Evolutionary conservation across 257 asterid genomes (phyloP).

Genomic region (Cinchona pubescens): DNA sequence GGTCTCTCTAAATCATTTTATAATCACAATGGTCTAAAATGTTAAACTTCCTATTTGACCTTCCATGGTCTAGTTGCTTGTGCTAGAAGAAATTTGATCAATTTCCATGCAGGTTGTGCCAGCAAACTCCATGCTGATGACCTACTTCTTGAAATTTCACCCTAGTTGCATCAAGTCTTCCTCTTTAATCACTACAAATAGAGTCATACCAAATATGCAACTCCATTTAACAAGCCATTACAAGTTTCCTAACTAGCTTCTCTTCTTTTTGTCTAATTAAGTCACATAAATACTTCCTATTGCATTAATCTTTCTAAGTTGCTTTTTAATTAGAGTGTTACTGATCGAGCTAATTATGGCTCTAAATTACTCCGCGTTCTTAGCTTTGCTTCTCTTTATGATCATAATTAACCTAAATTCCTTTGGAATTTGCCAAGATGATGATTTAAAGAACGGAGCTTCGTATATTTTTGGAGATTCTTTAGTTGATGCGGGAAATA

Average conservation of each 20-base stretch:
- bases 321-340: background rate
- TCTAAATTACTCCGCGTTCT: constrained; percentile 15
- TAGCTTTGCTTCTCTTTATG: constrained; percentile 30
- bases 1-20: background rate
- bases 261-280: background rate
- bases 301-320: background rate
- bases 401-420: constrained; percentile 13
- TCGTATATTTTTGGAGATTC: constrained; percentile 85
- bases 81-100: constrained; percentile 27
- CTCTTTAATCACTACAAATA: background rate
- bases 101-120: constrained; percentile 49
- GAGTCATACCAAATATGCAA: constrained; percentile 60
- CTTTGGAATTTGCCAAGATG: constrained; percentile 36
- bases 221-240: constrained; percentile 24
- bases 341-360: constrained; percentile 29
- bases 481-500: constrained; percentile 92
- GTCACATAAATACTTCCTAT: constrained; percentile 22
- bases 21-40: background rate
- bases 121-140: constrained; percentile 39
- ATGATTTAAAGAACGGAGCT: constrained; percentile 51
- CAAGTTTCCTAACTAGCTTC: constrained; percentile 38
- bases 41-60: constrained; percentile 17
- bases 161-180: constrained; percentile 13
- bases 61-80: constrained; percentile 24
- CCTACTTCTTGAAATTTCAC: constrained; percentile 48